Base-by-base conservation (phyloP, 257 asterid species). In the Nicotiana benthamiana region DNA sequence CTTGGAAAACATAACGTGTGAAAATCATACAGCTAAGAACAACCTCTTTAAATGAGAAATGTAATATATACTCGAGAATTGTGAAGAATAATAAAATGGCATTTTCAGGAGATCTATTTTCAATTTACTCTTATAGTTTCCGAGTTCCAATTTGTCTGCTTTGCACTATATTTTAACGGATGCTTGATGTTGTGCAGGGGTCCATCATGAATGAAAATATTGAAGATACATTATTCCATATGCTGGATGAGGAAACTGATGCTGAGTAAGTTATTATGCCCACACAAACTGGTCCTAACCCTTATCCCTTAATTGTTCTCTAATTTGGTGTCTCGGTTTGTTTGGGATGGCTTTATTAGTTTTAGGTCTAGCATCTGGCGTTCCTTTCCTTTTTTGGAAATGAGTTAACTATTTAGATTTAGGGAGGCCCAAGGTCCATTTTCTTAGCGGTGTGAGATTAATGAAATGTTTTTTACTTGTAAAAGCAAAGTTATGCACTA, bases 181-280 rank as follows among this genome's bases (percentile, higher is more conserved):
- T 48, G 46, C 57, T 52, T 70, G 57, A 30, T 77, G 62, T 26
- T 78, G 36, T 86, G 56, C 91, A 96, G 99, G 95, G 81, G 75
- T 91, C 97, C 72, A 85, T 94, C 80, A 90, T 94, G 82, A 92
- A 86, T 74, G 97, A 92, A 89, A 92, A 90, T 85, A 94, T 96
- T 40, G 99, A 94, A 86, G 97, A 91, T 80, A 87, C 95, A 59
- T 91, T 96, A 97, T 96, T 96, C 91, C 93, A 89, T 87, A 90
- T 94, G 98, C 87, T 96, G 89, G 99, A 96, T 83, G 97, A 94
- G 87, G 99, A 96, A 88, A 96, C 99, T 80, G 97, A 94, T 89
- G 72, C 91, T 13, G 98, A 92, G 99, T 96, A 87, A 87, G 98
- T 90, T 83, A 79, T 83, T 80, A 70, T 79, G 66, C 43, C 61